Evolutionary conservation across 148 eudicot species (phyloP).

Genomic region (Pouteria glomerata): DNA sequence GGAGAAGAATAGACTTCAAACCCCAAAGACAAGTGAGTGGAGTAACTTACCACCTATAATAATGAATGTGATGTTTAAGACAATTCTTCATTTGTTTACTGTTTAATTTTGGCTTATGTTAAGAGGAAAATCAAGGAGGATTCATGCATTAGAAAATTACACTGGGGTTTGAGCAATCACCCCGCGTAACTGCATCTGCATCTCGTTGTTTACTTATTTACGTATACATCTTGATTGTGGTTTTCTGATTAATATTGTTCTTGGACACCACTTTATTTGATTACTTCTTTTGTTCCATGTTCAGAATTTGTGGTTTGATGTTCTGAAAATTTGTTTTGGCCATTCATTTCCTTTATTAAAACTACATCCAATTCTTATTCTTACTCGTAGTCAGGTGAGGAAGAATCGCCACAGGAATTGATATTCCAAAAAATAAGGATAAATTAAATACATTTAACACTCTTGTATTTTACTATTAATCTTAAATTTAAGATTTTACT

Average conservation of each 20-base stretch:
- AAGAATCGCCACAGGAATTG: too few species aligned
- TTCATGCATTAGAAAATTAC: background rate
- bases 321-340: background rate
- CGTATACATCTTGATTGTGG: background rate
- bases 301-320: background rate
- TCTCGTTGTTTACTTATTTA: too few species aligned
- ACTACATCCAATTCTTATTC: too few species aligned
- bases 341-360: background rate
- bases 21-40: slow-evolving; percentile 12
- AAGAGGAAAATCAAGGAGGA: background rate
- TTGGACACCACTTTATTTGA: background rate
- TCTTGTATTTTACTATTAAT: too few species aligned
- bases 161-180: too few species aligned
- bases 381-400: too few species aligned
- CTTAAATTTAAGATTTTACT: too few species aligned
- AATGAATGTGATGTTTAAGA: too few species aligned
- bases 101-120: background rate
- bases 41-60: background rate
- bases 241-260: background rate
- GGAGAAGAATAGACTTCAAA: slow-evolving; percentile 25
- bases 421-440: too few species aligned
- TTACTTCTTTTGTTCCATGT: background rate
- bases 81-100: background rate
- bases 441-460: too few species aligned
- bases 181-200: too few species aligned